These are phyloP conservation scores for Candida chilensis DNA, from an alignment of 805 yeast genomes.

Conservation along the genomic window DNA sequence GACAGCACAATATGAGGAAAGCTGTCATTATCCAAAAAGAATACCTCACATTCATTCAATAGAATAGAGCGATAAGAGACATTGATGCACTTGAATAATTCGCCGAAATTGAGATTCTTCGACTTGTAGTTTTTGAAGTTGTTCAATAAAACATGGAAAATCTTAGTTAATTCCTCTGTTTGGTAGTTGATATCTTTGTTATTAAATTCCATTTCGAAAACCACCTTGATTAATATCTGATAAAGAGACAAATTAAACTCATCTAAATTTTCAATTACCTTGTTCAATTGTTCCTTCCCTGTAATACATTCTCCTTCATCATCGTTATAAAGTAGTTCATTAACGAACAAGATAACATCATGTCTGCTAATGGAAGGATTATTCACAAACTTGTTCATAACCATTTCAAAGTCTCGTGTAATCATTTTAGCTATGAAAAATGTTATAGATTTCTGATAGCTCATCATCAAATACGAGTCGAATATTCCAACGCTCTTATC, in stretches of 20 bases:
- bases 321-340: too few species aligned
- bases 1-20: constrained; percentile 19
- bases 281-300: neutral
- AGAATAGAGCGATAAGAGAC: constrained; percentile 17
- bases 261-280: constrained; percentile 9
- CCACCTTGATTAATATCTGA: constrained; percentile 25
- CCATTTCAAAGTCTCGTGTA: too few species aligned
- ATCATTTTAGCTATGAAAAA: too few species aligned
- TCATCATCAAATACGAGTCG: too few species aligned
- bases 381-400: too few species aligned
- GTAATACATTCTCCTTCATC: too few species aligned
- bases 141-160: neutral
- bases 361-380: too few species aligned
- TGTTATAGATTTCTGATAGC: too few species aligned
- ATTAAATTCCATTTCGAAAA: constrained; percentile 7
- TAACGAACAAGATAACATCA: too few species aligned
- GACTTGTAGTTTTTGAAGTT: neutral
- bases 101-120: constrained; percentile 11
- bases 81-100: constrained; percentile 27
- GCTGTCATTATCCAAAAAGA: constrained; percentile 26
- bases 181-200: neutral
- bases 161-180: neutral
- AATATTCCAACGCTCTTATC: too few species aligned
- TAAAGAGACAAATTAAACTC: constrained; percentile 31
- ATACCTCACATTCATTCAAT: constrained; percentile 25